Percentiles rank a stretch among this genome's conserved stretches.
These are phyloP conservation scores for Melocanna baccifera DNA, from an alignment of 176 grass and related monocot species.

Conservation along the genomic window DNA sequence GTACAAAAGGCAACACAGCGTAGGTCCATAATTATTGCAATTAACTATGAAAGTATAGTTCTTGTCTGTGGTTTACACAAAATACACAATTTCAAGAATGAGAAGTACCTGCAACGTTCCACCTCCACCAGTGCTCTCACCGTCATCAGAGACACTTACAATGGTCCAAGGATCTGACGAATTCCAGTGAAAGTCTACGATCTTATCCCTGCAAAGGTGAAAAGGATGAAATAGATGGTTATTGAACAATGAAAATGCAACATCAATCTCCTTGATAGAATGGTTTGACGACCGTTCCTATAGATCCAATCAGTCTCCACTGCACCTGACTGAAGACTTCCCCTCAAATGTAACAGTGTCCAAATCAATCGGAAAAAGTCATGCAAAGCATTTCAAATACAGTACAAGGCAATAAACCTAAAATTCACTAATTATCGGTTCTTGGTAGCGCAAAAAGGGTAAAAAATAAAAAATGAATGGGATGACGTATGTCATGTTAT, in stretches of 20 bases:
- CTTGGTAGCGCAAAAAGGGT: neutral
- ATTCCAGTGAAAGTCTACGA: constrained; percentile 97
- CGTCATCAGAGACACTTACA: constrained; percentile 92
- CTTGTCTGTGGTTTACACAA: neutral
- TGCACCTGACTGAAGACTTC: neutral
- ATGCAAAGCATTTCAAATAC: neutral
- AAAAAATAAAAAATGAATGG: neutral
- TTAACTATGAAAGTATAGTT: neutral
- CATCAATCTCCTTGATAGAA: neutral
- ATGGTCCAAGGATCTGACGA: constrained; percentile 93
- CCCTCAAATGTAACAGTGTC: neutral
- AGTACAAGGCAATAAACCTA: neutral
- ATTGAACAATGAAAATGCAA: neutral
- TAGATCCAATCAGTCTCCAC: neutral
- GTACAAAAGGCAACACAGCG: neutral
- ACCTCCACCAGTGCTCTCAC: constrained; percentile 94
- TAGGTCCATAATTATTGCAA: neutral
- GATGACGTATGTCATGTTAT: neutral
- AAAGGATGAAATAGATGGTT: neutral
- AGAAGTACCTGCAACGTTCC: constrained; percentile 88
- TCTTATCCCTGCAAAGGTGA: constrained; percentile 56
- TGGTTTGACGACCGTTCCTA: neutral
- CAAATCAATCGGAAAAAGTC: neutral
- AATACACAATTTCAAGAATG: constrained; percentile 17
- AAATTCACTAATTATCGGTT: neutral